These are phyloP conservation scores for Inonotus obliquus DNA, from an alignment of 1,284 basidiomycete species.

Conservation along the genomic window DNA sequence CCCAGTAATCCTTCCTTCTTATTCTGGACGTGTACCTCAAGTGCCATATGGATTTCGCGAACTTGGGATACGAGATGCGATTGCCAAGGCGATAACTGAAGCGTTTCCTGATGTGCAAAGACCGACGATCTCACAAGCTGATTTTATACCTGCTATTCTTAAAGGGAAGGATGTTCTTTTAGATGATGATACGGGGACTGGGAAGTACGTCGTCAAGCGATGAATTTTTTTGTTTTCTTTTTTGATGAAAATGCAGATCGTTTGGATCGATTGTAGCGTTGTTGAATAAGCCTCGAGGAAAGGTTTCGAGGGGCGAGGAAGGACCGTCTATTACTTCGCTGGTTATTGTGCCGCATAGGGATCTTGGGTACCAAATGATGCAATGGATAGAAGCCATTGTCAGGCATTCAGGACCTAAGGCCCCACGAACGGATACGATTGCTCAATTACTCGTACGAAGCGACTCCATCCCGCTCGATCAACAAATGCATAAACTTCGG, in stretches of 20 bases:
- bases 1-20: neutral
- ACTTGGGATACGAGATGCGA: conserved; percentile 44
- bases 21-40: conserved; percentile 9
- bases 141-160: conserved; percentile 59
- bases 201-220: conserved; percentile 51
- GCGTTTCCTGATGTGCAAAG: conserved; percentile 58
- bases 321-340: conserved; percentile 41
- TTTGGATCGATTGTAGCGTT: conserved; percentile 64
- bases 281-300: conserved; percentile 46
- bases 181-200: conserved; percentile 66
- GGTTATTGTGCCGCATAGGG: conserved; percentile 69
- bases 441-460: conserved; percentile 62
- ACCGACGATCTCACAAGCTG: conserved; percentile 56
- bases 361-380: conserved; percentile 63
- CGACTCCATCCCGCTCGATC: conserved; percentile 26
- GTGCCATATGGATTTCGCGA: conserved; percentile 18
- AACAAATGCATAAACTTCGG: conserved; percentile 36
- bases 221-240: neutral
- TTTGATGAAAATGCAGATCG: conserved; percentile 42
- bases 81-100: conserved; percentile 43
- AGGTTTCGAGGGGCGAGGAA: conserved; percentile 18
- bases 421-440: conserved; percentile 36
- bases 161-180: conserved; percentile 56
- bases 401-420: conserved; percentile 25
- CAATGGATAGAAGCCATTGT: conserved; percentile 62